Percentiles rank a stretch among this genome's conserved stretches.
Evolutionary conservation across 352 stramenopile genomes (phyloP).

Genomic region (Phytophthora hybrid): DNA sequence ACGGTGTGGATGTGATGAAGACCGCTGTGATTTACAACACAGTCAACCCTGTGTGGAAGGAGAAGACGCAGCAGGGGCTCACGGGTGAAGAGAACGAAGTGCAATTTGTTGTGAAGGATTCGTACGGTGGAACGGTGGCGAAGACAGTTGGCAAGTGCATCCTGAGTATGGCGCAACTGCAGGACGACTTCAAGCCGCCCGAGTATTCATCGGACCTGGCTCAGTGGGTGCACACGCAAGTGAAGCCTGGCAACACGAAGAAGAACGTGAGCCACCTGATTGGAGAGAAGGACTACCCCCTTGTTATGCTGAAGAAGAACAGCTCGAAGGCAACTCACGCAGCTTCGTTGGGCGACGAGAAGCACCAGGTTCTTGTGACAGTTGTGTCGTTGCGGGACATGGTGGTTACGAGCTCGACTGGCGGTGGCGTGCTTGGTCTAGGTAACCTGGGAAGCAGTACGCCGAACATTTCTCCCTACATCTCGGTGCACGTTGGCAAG

Average conservation of each 20-base stretch:
- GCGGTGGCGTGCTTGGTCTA: slow-evolving; percentile 70
- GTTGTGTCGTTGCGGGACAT: slow-evolving; percentile 66
- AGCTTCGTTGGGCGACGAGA: slow-evolving; percentile 52
- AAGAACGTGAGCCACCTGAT: slow-evolving; percentile 85
- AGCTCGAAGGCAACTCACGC: slow-evolving; percentile 40
- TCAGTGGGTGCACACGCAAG: slow-evolving; percentile 83
- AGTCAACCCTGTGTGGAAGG: slow-evolving; percentile 83
- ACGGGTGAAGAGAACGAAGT: slow-evolving; percentile 66
- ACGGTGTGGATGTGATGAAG: slow-evolving; percentile 72
- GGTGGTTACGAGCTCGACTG: slow-evolving; percentile 69
- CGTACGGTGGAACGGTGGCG: slow-evolving; percentile 79
- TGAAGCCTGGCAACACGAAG: slow-evolving; percentile 80
- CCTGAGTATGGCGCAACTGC: slow-evolving; percentile 75
- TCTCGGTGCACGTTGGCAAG: slow-evolving; percentile 80
- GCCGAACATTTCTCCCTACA: slow-evolving; percentile 83
- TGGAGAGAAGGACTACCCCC: slow-evolving; percentile 80
- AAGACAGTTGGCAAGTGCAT: slow-evolving; percentile 84
- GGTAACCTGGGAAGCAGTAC: slow-evolving; percentile 80
- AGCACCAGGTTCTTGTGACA: slow-evolving; percentile 80
- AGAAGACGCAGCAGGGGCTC: slow-evolving; percentile 70
- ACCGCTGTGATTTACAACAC: slow-evolving; percentile 89
- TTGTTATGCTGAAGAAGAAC: slow-evolving; percentile 73
- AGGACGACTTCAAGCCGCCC: slow-evolving; percentile 80
- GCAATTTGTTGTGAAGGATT: slow-evolving; percentile 87
- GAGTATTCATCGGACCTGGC: slow-evolving; percentile 79